Evolutionary conservation across 768 basidiomycete genomes (phyloP).

Genomic region (Xerocomus spinulosus): DNA sequence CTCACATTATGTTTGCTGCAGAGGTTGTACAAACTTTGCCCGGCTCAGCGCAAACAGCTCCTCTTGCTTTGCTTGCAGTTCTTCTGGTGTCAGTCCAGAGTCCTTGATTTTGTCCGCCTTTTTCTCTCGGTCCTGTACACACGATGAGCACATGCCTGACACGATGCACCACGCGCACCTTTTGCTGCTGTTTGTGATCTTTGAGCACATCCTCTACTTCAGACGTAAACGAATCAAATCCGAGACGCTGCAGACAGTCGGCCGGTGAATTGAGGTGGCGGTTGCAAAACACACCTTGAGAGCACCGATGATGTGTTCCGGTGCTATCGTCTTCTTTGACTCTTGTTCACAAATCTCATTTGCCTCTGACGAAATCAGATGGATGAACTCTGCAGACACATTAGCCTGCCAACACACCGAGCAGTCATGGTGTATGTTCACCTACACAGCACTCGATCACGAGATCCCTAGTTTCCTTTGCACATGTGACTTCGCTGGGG

Average conservation of each 20-base stretch:
- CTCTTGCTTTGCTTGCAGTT: conserved; percentile 84
- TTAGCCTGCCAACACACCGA: conserved; percentile 13
- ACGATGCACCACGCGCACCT: conserved; percentile 46
- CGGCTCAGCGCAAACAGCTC: conserved; percentile 89
- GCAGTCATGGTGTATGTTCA: conserved; percentile 44
- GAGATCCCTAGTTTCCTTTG: conserved; percentile 95
- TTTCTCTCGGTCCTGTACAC: conserved; percentile 75
- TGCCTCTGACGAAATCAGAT: conserved; percentile 93
- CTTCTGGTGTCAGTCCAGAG: conserved; percentile 87
- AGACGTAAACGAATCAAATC: conserved; percentile 84
- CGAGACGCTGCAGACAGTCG: conserved; percentile 60
- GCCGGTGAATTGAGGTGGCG: not conserved
- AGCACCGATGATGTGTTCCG: conserved; percentile 92
- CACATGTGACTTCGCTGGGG: conserved; percentile 80
- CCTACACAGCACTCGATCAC: conserved; percentile 99
- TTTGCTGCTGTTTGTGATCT: conserved; percentile 94
- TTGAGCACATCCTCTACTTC: conserved; percentile 92
- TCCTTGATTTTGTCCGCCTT: conserved; percentile 87
- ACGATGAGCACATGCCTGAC: conserved; percentile 4
- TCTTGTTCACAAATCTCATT: conserved; percentile 98
- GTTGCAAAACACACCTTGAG: conserved; percentile 58
- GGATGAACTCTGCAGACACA: conserved; percentile 79
- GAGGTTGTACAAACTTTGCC: conserved; percentile 66
- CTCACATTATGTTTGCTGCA: conserved; percentile 33
- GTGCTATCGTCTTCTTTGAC: conserved; percentile 97